Evolutionary conservation across 768 basidiomycete species (phyloP), one percentile per base, ranked within the genome.

Genomic region (Russula emetica): DNA sequence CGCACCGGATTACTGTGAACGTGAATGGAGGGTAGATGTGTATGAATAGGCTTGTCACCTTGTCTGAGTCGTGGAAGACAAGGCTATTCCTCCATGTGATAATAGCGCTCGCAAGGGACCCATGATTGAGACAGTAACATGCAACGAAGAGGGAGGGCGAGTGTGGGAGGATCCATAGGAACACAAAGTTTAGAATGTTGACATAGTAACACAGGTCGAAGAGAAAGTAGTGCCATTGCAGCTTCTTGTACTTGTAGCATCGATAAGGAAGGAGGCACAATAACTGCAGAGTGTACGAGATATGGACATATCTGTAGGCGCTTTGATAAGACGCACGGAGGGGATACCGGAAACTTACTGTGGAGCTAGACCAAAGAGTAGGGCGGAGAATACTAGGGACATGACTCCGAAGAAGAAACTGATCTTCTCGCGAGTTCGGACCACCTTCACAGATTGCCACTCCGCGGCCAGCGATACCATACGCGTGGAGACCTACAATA

Each of bases 21-120:
- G 88, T 86, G 66, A 96, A 85, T 0, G 97, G 92, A 0, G 92
- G 83, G 71, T 97, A 98, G 61, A 98, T 88, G 72, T 99, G 97
- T 36, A 99, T 84, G 77, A 95, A 98, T 28, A 99, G 78, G 11
- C 90, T 93, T 20, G 92, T 98, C 71, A 98, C 91, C 75, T 98
- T 98, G 74, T 99, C 97, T 60, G 85, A 82, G 71, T 96, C 94
- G 71, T 99, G 97, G 78, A 99, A 99, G 3, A 99, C 97, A 26
- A 99, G 85, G 68, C 92, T 95, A 71, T 99, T 99, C 65, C 97
- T 83, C 97, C 97, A 99, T 11, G 96, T 98, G 69, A 98, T 92
- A 55, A 98, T 94, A 0, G 96, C 95, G 57, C 90, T 92, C 0
- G 92, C 95, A 36, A 97, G 82, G 0, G 90, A 84, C 0, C 94